A percentile compares a stretch with the other conserved stretches of the same genome.
Conservation (phyloP, 2,329 filamentous ascomycete species). For the Coniella lustricola region DNA sequence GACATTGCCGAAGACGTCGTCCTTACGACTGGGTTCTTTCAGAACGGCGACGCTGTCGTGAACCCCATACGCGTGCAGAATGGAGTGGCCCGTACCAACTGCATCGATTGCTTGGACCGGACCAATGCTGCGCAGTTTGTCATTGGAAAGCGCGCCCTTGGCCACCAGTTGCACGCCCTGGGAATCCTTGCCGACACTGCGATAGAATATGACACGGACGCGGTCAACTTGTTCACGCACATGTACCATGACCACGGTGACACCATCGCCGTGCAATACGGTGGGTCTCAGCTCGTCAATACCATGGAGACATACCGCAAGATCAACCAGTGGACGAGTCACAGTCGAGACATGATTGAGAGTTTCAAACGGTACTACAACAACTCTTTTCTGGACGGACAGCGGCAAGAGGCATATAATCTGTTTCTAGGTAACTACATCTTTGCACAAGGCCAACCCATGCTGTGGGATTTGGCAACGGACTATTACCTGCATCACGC, state of each 20-base stretch:
- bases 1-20: slow-evolving; percentile 83
- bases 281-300: slow-evolving; percentile 94
- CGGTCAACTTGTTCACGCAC: slow-evolving; percentile 90
- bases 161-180: slow-evolving; percentile 84
- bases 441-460: slow-evolving; percentile 77
- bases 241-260: slow-evolving; percentile 99
- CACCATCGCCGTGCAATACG: slow-evolving; percentile 95
- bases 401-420: slow-evolving; percentile 96
- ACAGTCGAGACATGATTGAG: slow-evolving; percentile 97
- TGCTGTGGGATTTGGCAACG: slow-evolving; percentile 92
- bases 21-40: slow-evolving; percentile 84
- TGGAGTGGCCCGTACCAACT: slow-evolving; percentile 90
- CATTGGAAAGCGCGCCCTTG: slow-evolving; percentile 88
- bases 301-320: slow-evolving; percentile 99
- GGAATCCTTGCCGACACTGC: slow-evolving; percentile 72
- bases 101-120: slow-evolving; percentile 93
- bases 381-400: slow-evolving; percentile 92
- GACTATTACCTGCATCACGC: slow-evolving; percentile 96
- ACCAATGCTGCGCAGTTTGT: slow-evolving; percentile 98
- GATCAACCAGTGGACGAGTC: slow-evolving; percentile 97
- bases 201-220: slow-evolving; percentile 91
- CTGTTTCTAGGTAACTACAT: slow-evolving; percentile 95
- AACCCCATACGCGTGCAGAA: slow-evolving; percentile 71
- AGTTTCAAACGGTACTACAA: slow-evolving; percentile 99
- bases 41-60: slow-evolving; percentile 71